Evolutionary conservation across 768 basidiomycete genomes (phyloP).

Genomic region (Russula griseocarnosa): DNA sequence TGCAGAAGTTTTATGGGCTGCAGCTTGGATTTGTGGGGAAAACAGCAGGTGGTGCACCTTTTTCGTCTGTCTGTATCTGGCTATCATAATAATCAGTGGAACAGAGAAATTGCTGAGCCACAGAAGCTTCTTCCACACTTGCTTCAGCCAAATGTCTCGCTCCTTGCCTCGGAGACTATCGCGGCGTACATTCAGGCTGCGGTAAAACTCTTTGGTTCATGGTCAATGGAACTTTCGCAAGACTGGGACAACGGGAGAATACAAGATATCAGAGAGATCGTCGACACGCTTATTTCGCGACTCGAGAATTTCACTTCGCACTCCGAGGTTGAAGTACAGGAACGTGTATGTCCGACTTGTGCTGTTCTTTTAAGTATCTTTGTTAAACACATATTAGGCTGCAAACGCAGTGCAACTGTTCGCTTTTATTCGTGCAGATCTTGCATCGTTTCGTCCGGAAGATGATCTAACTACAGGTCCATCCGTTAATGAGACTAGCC

Average conservation of each 20-base stretch:
- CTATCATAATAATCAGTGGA: background rate
- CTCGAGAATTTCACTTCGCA: slow-evolving; percentile 56
- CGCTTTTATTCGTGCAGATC: slow-evolving; percentile 70
- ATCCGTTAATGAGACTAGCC: slow-evolving; percentile 32
- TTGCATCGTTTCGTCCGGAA: slow-evolving; percentile 50
- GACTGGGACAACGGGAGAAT: slow-evolving; percentile 74
- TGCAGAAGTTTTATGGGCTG: slow-evolving; percentile 85
- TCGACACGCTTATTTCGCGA: slow-evolving; percentile 57
- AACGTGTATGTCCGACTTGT: slow-evolving; percentile 57
- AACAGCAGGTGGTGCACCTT: slow-evolving; percentile 61
- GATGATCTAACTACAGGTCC: slow-evolving; percentile 37
- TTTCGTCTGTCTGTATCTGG: background rate
- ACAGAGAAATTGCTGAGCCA: slow-evolving; percentile 74
- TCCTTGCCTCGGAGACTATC: slow-evolving; percentile 58
- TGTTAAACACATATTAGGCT: slow-evolving; percentile 48
- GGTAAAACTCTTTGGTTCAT: slow-evolving; percentile 82
- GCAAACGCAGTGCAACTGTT: slow-evolving; percentile 74
- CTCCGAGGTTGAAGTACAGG: slow-evolving; percentile 84
- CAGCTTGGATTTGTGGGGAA: slow-evolving; percentile 96
- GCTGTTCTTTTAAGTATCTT: background rate
- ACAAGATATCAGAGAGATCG: slow-evolving; percentile 57
- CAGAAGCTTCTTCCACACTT: slow-evolving; percentile 70
- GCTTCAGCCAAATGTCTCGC: slow-evolving; percentile 54
- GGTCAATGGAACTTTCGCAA: slow-evolving; percentile 72
- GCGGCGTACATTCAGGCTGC: slow-evolving; percentile 79